These are phyloP conservation scores for Backusella circina DNA, from an alignment of 192 early-diverging fungal species.

Conservation along the genomic window DNA sequence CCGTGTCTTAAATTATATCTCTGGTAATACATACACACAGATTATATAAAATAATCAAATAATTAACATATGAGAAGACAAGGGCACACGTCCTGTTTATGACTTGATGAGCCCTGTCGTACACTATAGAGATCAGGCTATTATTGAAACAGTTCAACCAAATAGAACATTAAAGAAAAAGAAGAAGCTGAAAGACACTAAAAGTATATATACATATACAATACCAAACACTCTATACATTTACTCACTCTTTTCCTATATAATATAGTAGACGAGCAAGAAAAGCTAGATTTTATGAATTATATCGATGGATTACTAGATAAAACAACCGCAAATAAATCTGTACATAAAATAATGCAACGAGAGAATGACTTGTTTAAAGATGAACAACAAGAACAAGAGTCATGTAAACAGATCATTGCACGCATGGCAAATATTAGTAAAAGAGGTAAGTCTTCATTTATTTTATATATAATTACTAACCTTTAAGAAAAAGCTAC, in stretches of 20 bases:
- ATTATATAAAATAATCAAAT: background rate
- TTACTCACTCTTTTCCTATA: conserved; percentile 13
- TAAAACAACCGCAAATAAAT: conserved; percentile 2
- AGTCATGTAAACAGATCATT: conserved; percentile 33
- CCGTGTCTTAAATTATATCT: conserved; percentile 54
- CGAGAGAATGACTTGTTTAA: conserved; percentile 50
- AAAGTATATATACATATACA: background rate
- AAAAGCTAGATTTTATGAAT: conserved; percentile 38
- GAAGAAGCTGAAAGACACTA: conserved; percentile 2
- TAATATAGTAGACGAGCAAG: background rate
- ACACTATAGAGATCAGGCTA: conserved; percentile 61
- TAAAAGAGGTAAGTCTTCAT: conserved; percentile 23
- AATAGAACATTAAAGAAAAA: conserved; percentile 30
- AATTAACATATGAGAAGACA: conserved; percentile 34
- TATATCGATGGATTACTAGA: conserved; percentile 43
- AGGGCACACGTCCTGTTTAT: conserved; percentile 63
- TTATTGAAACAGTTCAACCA: conserved; percentile 34
- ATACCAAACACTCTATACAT: background rate
- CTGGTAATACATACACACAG: conserved; percentile 19
- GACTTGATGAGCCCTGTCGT: conserved; percentile 74
- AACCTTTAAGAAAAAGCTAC: conserved; percentile 17
- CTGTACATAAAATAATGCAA: conserved; percentile 38
- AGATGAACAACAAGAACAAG: conserved; percentile 14
- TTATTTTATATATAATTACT: background rate
- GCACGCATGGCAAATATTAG: conserved; percentile 27